Base-by-base conservation (phyloP, 1,284 basidiomycete genomes). In the Melampsora larici-populina region DNA sequence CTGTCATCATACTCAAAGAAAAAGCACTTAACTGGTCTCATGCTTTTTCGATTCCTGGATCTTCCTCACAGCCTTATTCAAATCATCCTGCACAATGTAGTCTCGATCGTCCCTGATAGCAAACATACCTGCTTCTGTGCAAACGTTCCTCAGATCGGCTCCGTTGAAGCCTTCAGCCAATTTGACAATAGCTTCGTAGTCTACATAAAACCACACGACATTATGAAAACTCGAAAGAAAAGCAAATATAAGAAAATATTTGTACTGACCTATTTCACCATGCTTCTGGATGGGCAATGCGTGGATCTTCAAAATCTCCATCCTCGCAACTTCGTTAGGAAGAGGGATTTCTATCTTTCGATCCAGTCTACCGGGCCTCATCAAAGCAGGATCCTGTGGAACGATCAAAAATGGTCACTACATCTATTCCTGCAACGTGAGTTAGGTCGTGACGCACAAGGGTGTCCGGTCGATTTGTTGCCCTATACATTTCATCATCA, bases 71-170 rank as follows among this genome's bases (percentile, higher is more conserved):
- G 97, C 97, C 87, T 98, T 99, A 81, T 93, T 94, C 79, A 98
- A 87, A 85, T 99, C 96, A 82, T 98, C 97, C 85, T 97, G 94
- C 51, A 89, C 90, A 77, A 95, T 86, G 79, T 92, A 94, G 82
- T 96, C 94, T 79, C 92, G 88, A 81, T 97, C 95, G 80, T 97
- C 95, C 70, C 97, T 88, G 82, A 99, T 98, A 17, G 97, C 97
- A 84, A 98, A 98, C 94, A 99, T 97, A 71, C 97, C 96, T 9
- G 96, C 94, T 85, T 99, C 97, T 7, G 97, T 99, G 72, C 96
- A 90, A 17, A 99, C 93, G 84, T 99, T 99, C 73, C 96, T 89
- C 83, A 99, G 84, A 86, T 99, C 97, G 18, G 94, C 94, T 77
- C 94, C 94, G 83, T 97, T 97, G 87, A 97, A 97, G 0, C 88